Conservation (phyloP, 441 rosid species). For the Metrosideros polymorpha region DNA sequence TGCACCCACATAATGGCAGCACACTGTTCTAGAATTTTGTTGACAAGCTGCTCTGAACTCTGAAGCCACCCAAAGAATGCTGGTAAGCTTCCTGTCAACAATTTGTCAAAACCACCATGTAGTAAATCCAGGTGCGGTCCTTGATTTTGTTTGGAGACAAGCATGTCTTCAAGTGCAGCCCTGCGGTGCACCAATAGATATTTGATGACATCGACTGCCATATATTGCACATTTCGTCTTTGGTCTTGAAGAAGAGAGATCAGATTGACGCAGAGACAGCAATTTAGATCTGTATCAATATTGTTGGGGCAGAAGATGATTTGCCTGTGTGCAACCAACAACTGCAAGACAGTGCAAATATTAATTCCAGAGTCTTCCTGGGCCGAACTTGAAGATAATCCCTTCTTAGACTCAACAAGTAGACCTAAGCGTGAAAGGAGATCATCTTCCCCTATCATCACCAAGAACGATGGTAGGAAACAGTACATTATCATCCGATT, state of each 20-base stretch:
- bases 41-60: constrained; percentile 68
- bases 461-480: constrained; percentile 93
- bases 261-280: constrained; percentile 93
- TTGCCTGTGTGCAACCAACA: constrained; percentile 86
- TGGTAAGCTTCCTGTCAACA: constrained; percentile 77
- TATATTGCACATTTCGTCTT: constrained; percentile 73
- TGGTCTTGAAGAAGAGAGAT: constrained; percentile 78
- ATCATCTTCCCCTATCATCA: constrained; percentile 79
- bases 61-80: constrained; percentile 86
- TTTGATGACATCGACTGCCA: constrained; percentile 86
- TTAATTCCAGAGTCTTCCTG: constrained; percentile 78
- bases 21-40: constrained; percentile 93
- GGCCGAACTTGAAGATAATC: constrained; percentile 32
- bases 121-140: constrained; percentile 78
- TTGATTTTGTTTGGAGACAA: constrained; percentile 86
- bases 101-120: constrained; percentile 94
- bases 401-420: constrained; percentile 66
- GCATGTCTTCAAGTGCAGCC: constrained; percentile 87
- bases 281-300: constrained; percentile 89
- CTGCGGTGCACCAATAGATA: constrained; percentile 88
- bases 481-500: constrained; percentile 92
- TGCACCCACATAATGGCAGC: constrained; percentile 99
- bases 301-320: constrained; percentile 97
- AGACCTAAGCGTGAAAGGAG: constrained; percentile 78
- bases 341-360: constrained; percentile 79